phyloP scores from a whole-genome alignment of 345 rosid species.

The Melaleuca alternifolia region DNA sequence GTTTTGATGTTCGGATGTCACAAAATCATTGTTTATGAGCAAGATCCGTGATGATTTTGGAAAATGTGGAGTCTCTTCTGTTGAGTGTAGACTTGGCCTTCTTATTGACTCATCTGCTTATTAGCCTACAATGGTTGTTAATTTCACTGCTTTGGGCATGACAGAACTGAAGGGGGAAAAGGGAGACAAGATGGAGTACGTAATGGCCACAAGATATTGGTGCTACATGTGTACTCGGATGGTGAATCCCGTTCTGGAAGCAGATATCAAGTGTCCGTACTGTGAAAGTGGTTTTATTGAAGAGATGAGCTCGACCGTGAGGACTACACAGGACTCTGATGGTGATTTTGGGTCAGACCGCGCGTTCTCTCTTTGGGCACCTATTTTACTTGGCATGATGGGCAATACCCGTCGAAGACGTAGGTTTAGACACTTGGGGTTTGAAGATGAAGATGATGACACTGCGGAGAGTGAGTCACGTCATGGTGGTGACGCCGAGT shows the following conservation, averaged over 20 bases:
- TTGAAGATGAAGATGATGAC: slow-evolving; percentile 40
- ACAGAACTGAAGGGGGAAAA: background rate
- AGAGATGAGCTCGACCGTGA: slow-evolving; percentile 25
- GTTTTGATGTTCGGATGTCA: background rate
- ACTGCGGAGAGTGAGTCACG: background rate
- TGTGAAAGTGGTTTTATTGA: slow-evolving; percentile 56
- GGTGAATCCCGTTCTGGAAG: slow-evolving; percentile 55
- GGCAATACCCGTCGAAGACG: slow-evolving; percentile 48
- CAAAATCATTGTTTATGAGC: background rate
- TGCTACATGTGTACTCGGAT: slow-evolving; percentile 60
- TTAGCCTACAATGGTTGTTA: background rate
- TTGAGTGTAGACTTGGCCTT: background rate
- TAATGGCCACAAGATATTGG: slow-evolving; percentile 37
- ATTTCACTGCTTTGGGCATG: background rate
- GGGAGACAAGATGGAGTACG: slow-evolving; percentile 27
- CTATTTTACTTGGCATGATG: slow-evolving; percentile 83
- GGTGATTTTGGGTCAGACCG: slow-evolving; percentile 68
- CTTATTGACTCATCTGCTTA: background rate
- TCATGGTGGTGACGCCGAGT: slow-evolving; percentile 42
- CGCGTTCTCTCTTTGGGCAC: slow-evolving; percentile 78
- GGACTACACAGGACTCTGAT: slow-evolving; percentile 24
- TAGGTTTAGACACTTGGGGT: slow-evolving; percentile 43
- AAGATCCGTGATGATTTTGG: background rate
- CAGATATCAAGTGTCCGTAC: slow-evolving; percentile 77
- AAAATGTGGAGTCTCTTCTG: background rate